Percentiles rank a stretch among this genome's conserved stretches.
These are phyloP conservation scores for Aspergillus sparsus DNA, from an alignment of 495 filamentous ascomycete species.

Conservation along the genomic window DNA sequence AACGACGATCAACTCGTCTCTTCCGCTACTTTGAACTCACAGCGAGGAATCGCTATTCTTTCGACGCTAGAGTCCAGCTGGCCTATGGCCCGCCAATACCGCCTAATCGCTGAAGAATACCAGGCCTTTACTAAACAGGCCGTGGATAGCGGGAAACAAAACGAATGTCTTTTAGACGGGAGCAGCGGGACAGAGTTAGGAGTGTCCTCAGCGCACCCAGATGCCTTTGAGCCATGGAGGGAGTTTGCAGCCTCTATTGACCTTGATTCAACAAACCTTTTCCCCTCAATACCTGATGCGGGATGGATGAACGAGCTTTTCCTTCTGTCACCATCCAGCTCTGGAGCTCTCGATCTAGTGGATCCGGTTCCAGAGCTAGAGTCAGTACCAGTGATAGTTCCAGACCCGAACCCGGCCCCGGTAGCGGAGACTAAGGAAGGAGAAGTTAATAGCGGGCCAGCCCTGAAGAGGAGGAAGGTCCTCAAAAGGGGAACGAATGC, in stretches of 20 bases:
- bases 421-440: not conserved
- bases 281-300: slow-evolving; percentile 6
- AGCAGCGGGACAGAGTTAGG: not conserved
- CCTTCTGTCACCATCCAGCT: not conserved
- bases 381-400: not conserved
- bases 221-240: not conserved
- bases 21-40: not conserved
- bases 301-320: slow-evolving; percentile 12
- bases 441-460: not conserved
- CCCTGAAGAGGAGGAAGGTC: not conserved
- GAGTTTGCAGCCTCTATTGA: slow-evolving; percentile 4
- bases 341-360: not conserved
- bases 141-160: not conserved
- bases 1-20: not conserved
- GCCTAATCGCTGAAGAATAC: not conserved
- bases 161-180: not conserved
- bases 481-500: not conserved
- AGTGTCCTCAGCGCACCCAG: not conserved
- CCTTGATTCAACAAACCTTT: slow-evolving; percentile 4
- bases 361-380: no score
- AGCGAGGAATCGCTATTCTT: slow-evolving; percentile 2
- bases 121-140: not conserved
- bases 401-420: not conserved
- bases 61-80: not conserved
- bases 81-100: slow-evolving; percentile 5